phyloP scores from a whole-genome alignment of 2,329 filamentous ascomycete genomes.

The Chrysosporium queenslandicum region DNA sequence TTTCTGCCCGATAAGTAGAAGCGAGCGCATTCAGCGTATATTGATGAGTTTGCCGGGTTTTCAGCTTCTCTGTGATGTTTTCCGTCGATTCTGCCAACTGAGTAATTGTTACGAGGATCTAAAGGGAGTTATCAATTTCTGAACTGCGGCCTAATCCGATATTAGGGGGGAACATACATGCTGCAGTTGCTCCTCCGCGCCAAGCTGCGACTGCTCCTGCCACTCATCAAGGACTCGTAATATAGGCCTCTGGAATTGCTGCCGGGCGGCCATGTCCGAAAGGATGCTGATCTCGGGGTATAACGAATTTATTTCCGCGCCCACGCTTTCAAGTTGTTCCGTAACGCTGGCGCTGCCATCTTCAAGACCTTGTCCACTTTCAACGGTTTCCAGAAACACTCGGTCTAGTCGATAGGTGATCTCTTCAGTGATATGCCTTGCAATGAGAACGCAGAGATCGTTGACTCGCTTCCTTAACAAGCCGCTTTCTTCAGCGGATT shows the following conservation, averaged over 20 bases:
- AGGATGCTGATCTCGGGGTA: conserved; percentile 34
- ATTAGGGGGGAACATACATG: conserved; percentile 21
- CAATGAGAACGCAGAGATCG: conserved; percentile 25
- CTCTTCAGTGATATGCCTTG: conserved; percentile 29
- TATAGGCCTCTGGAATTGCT: conserved; percentile 35
- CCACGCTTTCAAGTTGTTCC: conserved; percentile 22
- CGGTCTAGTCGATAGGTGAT: conserved; percentile 34
- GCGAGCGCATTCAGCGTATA: conserved; percentile 27
- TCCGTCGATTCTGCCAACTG: conserved; percentile 29
- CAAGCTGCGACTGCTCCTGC: conserved; percentile 24
- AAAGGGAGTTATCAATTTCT: background rate
- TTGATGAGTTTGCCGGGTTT: conserved; percentile 28
- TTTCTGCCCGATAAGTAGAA: conserved; percentile 5
- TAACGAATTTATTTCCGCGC: conserved; percentile 32
- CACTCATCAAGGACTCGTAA: conserved; percentile 27
- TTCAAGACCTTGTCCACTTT: background rate
- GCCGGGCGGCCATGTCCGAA: conserved; percentile 35
- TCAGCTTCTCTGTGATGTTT: conserved; percentile 23
- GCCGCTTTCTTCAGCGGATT: conserved; percentile 25
- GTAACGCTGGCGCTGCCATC: conserved; percentile 10
- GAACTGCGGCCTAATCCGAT: background rate
- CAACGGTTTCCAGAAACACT: conserved; percentile 28
- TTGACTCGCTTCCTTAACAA: conserved; percentile 23
- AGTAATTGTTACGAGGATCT: conserved; percentile 18
- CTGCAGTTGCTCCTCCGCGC: conserved; percentile 28